phyloP scores from a whole-genome alignment of 2,329 filamentous ascomycete species.

The Orbilia ellipsospora region DNA sequence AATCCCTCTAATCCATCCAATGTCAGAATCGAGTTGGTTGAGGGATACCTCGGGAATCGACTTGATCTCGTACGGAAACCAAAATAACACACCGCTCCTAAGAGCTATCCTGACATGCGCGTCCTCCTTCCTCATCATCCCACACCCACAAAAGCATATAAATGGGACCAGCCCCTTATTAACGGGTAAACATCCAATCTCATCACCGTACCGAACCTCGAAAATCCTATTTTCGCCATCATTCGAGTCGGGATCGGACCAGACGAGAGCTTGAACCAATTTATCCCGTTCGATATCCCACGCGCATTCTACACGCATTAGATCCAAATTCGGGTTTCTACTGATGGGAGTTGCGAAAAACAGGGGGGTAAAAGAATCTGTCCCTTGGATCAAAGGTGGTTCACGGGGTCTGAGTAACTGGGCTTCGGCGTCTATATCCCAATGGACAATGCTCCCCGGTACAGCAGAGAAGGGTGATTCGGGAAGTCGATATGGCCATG shows the following conservation, averaged over 20 bases:
- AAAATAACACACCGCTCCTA: conserved; percentile 40
- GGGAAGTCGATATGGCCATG: conserved; percentile 33
- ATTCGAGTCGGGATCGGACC: conserved; percentile 19
- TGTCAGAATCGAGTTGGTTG: neutral
- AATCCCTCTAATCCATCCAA: no score
- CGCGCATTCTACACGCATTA: conserved; percentile 29
- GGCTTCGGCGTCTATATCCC: conserved; percentile 34
- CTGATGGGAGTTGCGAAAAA: neutral
- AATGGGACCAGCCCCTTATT: conserved; percentile 20
- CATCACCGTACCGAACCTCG: conserved; percentile 34
- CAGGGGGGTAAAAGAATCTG: neutral
- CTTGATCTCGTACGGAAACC: conserved; percentile 42
- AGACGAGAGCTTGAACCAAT: conserved; percentile 30
- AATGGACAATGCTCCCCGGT: conserved; percentile 38
- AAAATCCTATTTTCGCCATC: conserved; percentile 37
- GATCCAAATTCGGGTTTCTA: conserved; percentile 20
- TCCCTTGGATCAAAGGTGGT: neutral
- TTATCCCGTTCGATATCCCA: conserved; percentile 50
- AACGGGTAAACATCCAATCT: conserved; percentile 1
- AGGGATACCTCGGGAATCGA: conserved; percentile 22
- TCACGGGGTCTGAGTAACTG: conserved; percentile 27
- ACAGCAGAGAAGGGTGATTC: conserved; percentile 27
- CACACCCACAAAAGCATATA: conserved; percentile 44
- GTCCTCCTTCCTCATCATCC: conserved; percentile 23
- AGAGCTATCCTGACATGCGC: conserved; percentile 38